Evolutionary conservation across 2,329 filamentous ascomycete genomes (phyloP).

Genomic region (Scorias spongiosa): DNA sequence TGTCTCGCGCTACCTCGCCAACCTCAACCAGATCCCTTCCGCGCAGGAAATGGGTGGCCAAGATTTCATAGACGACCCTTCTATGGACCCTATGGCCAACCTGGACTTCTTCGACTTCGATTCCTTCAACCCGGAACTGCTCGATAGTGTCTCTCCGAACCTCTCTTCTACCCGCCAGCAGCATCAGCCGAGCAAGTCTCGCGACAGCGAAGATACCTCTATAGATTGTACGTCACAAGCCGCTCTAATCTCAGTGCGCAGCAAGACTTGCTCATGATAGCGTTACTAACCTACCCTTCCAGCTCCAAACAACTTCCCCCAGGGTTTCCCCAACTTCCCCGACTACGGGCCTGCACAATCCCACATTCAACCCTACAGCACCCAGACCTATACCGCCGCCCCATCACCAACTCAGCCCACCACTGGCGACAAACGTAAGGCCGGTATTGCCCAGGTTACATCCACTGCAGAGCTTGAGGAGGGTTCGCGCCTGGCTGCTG

Average conservation of each 20-base stretch:
- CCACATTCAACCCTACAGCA: not conserved
- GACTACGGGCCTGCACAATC: slow-evolving; percentile 16
- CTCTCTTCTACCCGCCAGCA: not conserved
- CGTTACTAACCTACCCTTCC: not conserved
- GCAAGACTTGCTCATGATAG: no score
- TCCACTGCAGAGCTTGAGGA: slow-evolving; percentile 28
- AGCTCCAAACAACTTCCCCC: slow-evolving; percentile 23
- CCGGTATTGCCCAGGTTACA: slow-evolving; percentile 20
- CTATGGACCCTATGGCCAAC: slow-evolving; percentile 39
- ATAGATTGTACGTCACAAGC: no score
- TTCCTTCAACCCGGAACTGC: slow-evolving; percentile 8
- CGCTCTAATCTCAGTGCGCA: no score
- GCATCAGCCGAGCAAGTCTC: not conserved
- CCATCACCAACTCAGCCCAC: slow-evolving; percentile 5
- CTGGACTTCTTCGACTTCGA: slow-evolving; percentile 56
- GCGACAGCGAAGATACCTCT: not conserved
- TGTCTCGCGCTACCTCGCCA: slow-evolving; percentile 77
- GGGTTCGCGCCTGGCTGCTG: slow-evolving; percentile 30
- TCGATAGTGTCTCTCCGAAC: not conserved
- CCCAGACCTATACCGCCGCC: slow-evolving; percentile 4
- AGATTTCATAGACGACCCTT: slow-evolving; percentile 42
- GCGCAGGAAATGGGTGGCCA: slow-evolving; percentile 42
- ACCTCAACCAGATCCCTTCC: slow-evolving; percentile 58
- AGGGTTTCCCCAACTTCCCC: slow-evolving; percentile 29
- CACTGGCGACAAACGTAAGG: slow-evolving; percentile 31